A percentile compares a stretch with the other conserved stretches of the same genome.
These are phyloP conservation scores for Dryas drummondii DNA, from an alignment of 306 rosid genomes.

Conservation along the genomic window DNA sequence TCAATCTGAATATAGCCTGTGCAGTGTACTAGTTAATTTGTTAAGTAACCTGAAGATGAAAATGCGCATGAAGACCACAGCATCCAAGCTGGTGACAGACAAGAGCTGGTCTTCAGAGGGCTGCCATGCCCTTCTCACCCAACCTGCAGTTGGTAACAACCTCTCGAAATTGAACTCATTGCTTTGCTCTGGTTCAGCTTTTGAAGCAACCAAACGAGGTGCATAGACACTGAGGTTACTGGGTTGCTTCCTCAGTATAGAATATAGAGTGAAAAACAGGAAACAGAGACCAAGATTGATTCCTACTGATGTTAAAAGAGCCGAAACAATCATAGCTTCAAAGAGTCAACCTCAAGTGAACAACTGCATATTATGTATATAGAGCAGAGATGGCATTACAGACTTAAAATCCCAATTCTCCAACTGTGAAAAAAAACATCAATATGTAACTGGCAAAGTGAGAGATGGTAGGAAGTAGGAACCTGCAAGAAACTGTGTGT, in stretches of 20 bases:
- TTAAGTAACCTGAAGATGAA: constrained; percentile 63
- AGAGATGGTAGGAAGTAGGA: too few species aligned
- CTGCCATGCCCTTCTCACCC: constrained; percentile 79
- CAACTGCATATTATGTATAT: background rate
- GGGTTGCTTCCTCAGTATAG: constrained; percentile 75
- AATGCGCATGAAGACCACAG: constrained; percentile 72
- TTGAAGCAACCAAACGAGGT: constrained; percentile 54
- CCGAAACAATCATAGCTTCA: constrained; percentile 64
- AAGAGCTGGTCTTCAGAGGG: constrained; percentile 66
- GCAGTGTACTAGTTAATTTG: too few species aligned
- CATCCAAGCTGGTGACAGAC: constrained; percentile 63
- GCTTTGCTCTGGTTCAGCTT: constrained; percentile 37
- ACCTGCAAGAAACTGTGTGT: background rate
- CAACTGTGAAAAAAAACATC: background rate
- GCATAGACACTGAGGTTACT: constrained; percentile 54
- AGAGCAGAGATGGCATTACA: background rate
- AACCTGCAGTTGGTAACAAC: constrained; percentile 67
- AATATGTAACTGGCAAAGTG: background rate
- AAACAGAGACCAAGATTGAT: constrained; percentile 80
- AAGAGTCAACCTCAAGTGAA: background rate
- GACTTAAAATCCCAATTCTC: background rate
- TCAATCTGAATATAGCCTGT: background rate
- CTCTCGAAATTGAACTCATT: constrained; percentile 63
- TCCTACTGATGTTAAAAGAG: constrained; percentile 76
- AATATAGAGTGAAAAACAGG: constrained; percentile 66